Evolutionary conservation across 1,139 yeast species (phyloP).

Genomic region (Meyerozyma carpophila): DNA sequence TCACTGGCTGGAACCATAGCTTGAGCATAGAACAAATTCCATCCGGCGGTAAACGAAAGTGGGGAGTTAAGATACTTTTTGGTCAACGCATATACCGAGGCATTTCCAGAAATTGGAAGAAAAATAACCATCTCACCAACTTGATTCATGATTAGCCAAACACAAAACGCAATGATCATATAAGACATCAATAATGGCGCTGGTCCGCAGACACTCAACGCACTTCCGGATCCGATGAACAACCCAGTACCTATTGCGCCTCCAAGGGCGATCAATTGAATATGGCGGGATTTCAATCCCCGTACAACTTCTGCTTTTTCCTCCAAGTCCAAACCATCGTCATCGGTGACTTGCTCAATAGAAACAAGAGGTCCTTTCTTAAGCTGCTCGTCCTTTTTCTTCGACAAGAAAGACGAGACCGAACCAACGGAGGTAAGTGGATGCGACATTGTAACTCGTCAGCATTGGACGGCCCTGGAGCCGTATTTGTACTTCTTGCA

Average conservation of each 20-base stretch:
- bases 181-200: slow-evolving; percentile 31
- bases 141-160: slow-evolving; percentile 37
- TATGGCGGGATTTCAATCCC: slow-evolving; percentile 40
- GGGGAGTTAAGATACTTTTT: slow-evolving; percentile 32
- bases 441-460: no score
- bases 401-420: neutral
- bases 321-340: neutral
- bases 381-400: neutral
- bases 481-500: no score
- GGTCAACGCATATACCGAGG: neutral
- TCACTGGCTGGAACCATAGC: slow-evolving; percentile 4
- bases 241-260: slow-evolving; percentile 48
- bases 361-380: neutral
- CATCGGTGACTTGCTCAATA: neutral
- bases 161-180: slow-evolving; percentile 26
- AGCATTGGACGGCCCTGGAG: no score
- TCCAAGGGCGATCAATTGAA: slow-evolving; percentile 45
- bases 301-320: slow-evolving; percentile 7
- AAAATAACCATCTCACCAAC: slow-evolving; percentile 38
- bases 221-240: slow-evolving; percentile 31
- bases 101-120: slow-evolving; percentile 38
- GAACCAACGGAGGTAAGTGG: neutral
- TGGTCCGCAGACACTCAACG: slow-evolving; percentile 31
- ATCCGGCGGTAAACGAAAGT: slow-evolving; percentile 23
- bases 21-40: slow-evolving; percentile 8